These are phyloP conservation scores for Lagenidium giganteum DNA, from an alignment of 352 stramenopile genomes.

Conservation along the genomic window DNA sequence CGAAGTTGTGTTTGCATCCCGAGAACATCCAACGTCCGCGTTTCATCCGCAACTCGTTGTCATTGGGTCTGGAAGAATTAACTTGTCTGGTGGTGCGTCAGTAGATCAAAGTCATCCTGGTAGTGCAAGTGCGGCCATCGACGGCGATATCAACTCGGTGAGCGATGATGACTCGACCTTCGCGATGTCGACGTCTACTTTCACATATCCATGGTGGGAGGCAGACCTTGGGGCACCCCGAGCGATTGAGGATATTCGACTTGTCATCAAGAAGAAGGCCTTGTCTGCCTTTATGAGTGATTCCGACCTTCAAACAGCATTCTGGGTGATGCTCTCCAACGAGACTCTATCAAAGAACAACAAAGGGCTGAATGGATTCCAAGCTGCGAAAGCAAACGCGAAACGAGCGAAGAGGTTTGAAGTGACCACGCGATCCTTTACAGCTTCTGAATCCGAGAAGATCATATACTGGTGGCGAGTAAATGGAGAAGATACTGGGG, in stretches of 20 bases:
- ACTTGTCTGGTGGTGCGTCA: conserved; percentile 26
- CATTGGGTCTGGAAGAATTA: conserved; percentile 43
- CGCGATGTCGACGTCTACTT: conserved; percentile 36
- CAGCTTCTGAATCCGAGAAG: conserved; percentile 27
- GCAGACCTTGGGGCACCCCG: conserved; percentile 25
- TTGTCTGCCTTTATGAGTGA: conserved; percentile 22
- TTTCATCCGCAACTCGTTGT: conserved; percentile 37
- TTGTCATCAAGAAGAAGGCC: conserved; percentile 40
- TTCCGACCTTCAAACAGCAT: conserved; percentile 21
- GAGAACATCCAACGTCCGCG: conserved; percentile 26
- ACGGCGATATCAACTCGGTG: conserved; percentile 26
- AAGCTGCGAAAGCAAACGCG: conserved; percentile 15
- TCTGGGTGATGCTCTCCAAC: conserved; percentile 52
- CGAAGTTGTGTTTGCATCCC: conserved; percentile 55
- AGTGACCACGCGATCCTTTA: conserved; percentile 36
- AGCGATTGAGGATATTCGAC: conserved; percentile 42
- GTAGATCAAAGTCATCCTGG: conserved; percentile 45
- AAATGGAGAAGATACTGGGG: conserved; percentile 29
- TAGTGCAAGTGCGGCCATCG: conserved; percentile 41
- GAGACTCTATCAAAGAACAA: conserved; percentile 23
- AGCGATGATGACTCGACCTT: conserved; percentile 39
- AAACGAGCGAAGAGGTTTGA: conserved; percentile 29
- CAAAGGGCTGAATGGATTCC: conserved; percentile 29
- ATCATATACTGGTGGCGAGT: conserved; percentile 55
- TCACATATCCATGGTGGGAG: conserved; percentile 62